A percentile compares a stretch with the other conserved stretches of the same genome.
These are phyloP conservation scores for Brassica napus DNA, from an alignment of 345 rosid genomes.

Conservation along the genomic window Da-Ae NC_063444.1:21773501-21774000, in stretches of 20 bases:
- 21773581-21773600: too few species aligned
- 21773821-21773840: too few species aligned
- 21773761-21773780: constrained; percentile 16
- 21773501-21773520: not conserved
- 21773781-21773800: not conserved
- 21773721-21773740: constrained; percentile 2
- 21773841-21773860: too few species aligned
- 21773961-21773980: not conserved
- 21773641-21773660: not conserved
- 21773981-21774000: not conserved
- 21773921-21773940: not conserved
- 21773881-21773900: too few species aligned
- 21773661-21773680: not conserved
- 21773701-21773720: too few species aligned
- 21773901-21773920: not conserved
- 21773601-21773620: not conserved
- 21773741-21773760: constrained; percentile 19
- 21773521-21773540: not conserved
- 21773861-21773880: too few species aligned
- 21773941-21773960: not conserved
- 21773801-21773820: too few species aligned
- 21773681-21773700: not conserved
- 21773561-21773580: too few species aligned
- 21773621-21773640: not conserved
- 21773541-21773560: not conserved